Evolutionary conservation across 2,329 filamentous ascomycete genomes (phyloP).

Genomic region (Alternaria consortialis): DNA sequence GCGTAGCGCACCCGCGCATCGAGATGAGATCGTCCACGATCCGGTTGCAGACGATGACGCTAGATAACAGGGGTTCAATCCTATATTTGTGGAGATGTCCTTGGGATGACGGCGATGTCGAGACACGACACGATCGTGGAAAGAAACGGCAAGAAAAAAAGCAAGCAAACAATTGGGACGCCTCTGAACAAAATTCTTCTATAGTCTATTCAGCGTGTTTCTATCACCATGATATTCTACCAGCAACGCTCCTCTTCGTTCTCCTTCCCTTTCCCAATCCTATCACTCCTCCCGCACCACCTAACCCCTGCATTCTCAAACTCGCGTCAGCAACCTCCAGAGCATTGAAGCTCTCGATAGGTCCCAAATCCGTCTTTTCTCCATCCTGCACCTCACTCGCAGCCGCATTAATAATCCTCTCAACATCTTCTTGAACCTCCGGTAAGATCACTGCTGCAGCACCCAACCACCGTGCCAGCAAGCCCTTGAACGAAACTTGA

Average conservation of each 20-base stretch:
- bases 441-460: slow-evolving; percentile 33
- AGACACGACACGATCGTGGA: not conserved
- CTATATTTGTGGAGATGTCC: not conserved
- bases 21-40: slow-evolving; percentile 5
- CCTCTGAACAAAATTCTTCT: not conserved
- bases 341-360: slow-evolving; percentile 27
- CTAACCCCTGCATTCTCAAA: slow-evolving; percentile 24
- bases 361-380: slow-evolving; percentile 10
- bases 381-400: slow-evolving; percentile 19
- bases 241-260: slow-evolving; percentile 19
- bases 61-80: slow-evolving; percentile 3
- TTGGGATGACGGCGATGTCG: not conserved
- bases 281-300: slow-evolving; percentile 27
- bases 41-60: slow-evolving; percentile 1
- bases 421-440: slow-evolving; percentile 23
- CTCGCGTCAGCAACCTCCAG: slow-evolving; percentile 32
- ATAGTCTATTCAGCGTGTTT: too few species aligned
- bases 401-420: slow-evolving; percentile 21
- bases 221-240: slow-evolving; percentile 15
- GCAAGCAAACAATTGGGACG: not conserved
- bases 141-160: not conserved
- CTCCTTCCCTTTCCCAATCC: slow-evolving; percentile 12
- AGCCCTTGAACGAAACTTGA: slow-evolving; percentile 72
- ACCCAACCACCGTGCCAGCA: slow-evolving; percentile 41
- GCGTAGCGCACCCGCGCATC: slow-evolving; percentile 7